Base-by-base conservation (phyloP, 768 basidiomycete genomes). In the Naganishia vishniacii region DNA sequence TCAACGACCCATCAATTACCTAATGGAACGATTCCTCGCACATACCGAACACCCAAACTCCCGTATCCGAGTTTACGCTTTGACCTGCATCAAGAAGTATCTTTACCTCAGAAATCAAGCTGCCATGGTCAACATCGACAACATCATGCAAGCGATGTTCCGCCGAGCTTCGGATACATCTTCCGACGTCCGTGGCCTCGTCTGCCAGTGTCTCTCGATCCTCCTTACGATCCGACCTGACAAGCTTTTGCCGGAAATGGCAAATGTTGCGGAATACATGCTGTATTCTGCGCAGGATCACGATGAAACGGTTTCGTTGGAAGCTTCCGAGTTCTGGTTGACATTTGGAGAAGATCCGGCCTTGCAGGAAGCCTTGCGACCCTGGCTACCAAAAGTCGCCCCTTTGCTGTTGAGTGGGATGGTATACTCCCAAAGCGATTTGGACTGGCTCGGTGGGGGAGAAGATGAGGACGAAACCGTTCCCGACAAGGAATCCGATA, bases 321-420 rank as follows among this genome's bases (percentile, higher is more conserved):
- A 99, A 80, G 95, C 95, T 25, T 95, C 93, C 82, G 95, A 99
- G 81, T 99, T 99, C 78, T 99, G 95, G 95, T 82, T 99, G 66
- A 95, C 93, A 1, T 98, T 99, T 73, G 93, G 95, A 16, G 95
- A 99, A 76, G 91, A 97, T 70, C 86, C 86, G 41, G 90, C 91
- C 53, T 82, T 98, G 25, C 85, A 86, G 11, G 84, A 85, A 2
- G 89, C 87, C 74, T 81, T 99, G 28, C 86, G 85, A 65, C 93
- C 93, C 1, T 83, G 92, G 65, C 82, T 99, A 9, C 85, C 82
- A n/a, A 89, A 89, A 70, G 90, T 99, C 42, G 91, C 89, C 2
- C 95, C 95, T 0, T 87, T 95, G 18, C 81, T 99, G n/a, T 81
- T 99, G 66, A 88, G 94, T 74, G 95, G 92, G 72, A 99, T 98